Evolutionary conservation across 2,329 filamentous ascomycete genomes (phyloP).

Genomic region (Pestalotiopsis sp.): DNA sequence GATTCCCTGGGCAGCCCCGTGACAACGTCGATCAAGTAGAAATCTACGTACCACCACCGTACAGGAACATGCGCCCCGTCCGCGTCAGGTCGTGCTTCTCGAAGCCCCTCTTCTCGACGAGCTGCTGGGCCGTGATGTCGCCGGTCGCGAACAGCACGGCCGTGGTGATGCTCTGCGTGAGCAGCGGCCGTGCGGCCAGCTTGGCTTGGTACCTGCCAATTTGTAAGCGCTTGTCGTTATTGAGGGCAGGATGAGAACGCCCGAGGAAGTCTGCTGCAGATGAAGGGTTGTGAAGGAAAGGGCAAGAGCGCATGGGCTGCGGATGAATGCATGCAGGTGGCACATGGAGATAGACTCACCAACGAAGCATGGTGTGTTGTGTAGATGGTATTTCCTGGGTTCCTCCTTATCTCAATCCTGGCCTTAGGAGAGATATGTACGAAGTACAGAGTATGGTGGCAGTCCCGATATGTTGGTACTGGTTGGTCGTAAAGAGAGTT

Average conservation of each 20-base stretch:
- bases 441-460: background rate
- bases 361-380: slow-evolving; percentile 24
- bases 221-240: background rate
- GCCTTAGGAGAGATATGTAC: background rate
- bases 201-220: slow-evolving; percentile 77
- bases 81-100: slow-evolving; percentile 74
- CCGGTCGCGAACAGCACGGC: slow-evolving; percentile 91
- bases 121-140: slow-evolving; percentile 88
- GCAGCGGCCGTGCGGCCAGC: slow-evolving; percentile 77
- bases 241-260: too few species aligned
- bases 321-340: background rate
- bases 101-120: slow-evolving; percentile 78
- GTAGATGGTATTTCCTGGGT: background rate
- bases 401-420: background rate
- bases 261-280: too few species aligned
- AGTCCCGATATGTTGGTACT: background rate
- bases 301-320: too few species aligned
- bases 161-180: slow-evolving; percentile 90
- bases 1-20: background rate
- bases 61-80: slow-evolving; percentile 78
- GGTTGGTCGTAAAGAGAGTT: too few species aligned
- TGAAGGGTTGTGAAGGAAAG: too few species aligned
- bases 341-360: slow-evolving; percentile 21
- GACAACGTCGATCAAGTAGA: background rate
- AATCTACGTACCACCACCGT: slow-evolving; percentile 68